Base-by-base conservation (phyloP, 257 asterid species). In the Solanum sitiens region DNA sequence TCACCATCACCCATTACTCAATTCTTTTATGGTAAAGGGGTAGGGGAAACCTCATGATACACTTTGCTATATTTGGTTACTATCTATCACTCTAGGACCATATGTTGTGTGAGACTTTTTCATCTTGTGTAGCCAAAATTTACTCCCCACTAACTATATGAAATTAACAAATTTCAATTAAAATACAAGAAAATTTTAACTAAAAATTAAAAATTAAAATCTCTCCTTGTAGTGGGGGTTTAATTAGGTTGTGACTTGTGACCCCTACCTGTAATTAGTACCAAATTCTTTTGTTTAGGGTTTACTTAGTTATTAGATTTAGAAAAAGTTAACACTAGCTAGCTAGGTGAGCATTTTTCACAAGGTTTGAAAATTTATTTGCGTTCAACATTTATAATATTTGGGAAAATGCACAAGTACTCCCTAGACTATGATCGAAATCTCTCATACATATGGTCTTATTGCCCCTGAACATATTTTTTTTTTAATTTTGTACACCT, bases 1-100 rank as follows among this genome's bases (percentile, higher is more conserved):
- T 86, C 75, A 84, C 87, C 91, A 59, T 84, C 50, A 82, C 89
- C 87, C 89, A 88, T 89, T 84, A 86, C 88, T 89, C 40, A 74
- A 77, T 86, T 88, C 90, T 83, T 89, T 92, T 91, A 82, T 86
- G 91, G 92, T 90, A 92, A 74, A 89, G 20, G 85, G 85, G 27
- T 84, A 86, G 87, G 84, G 89, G 44, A 73, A 84, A 73, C 88
- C 72, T 84, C 90, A 90, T 83, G 83, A 89, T 91, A 73, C 88
- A 35, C 82, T 79, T 86, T 65, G 59, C 86, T 76, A 82, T 86
- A 50, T 83, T 86, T 86, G 86, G 85, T 86, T 77, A 59, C 83
- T 61, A 83, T 42, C 86, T 68, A 25, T 61, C 30, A 68, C 21
- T 77, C 72, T 73, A 65, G 83, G 83, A 44, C 88, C 85, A 87